These are phyloP conservation scores for Papilionanthe hybrid DNA, from an alignment of 116 monocot species.

Conservation along the genomic window DNA sequence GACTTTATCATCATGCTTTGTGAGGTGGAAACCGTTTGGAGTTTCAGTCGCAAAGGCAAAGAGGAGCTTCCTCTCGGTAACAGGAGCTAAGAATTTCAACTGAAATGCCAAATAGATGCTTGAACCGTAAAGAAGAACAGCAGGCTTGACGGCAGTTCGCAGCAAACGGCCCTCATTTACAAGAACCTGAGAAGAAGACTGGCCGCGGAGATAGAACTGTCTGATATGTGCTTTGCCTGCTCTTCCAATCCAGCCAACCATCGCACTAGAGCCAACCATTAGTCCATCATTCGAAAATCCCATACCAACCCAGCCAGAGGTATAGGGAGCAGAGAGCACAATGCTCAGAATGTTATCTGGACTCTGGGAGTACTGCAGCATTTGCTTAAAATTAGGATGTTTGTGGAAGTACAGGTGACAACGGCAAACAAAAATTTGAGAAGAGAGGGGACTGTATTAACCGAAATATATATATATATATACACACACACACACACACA, in stretches of 20 bases:
- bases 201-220: constrained; percentile 45
- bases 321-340: constrained; percentile 46
- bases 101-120: constrained; percentile 65
- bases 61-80: constrained; percentile 30
- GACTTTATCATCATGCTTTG: constrained; percentile 44
- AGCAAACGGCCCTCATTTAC: constrained; percentile 38
- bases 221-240: constrained; percentile 34
- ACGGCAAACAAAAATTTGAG: too few species aligned
- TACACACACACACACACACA: too few species aligned
- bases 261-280: constrained; percentile 77
- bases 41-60: constrained; percentile 33
- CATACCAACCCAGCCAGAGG: constrained; percentile 64
- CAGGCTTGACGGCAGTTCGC: constrained; percentile 21
- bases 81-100: constrained; percentile 35
- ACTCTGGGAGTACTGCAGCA: constrained; percentile 50
- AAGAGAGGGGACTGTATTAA: too few species aligned
- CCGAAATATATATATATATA: too few species aligned
- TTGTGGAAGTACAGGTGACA: too few species aligned
- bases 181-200: constrained; percentile 36
- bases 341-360: constrained; percentile 44
- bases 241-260: constrained; percentile 66
- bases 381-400: neutral
- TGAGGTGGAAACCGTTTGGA: constrained; percentile 32
- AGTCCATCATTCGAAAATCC: constrained; percentile 67
- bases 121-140: constrained; percentile 31